Evolutionary conservation across 768 basidiomycete species (phyloP), one percentile per base, ranked within the genome.

Genomic region (Rhodotorula kratochvilovae): DNA sequence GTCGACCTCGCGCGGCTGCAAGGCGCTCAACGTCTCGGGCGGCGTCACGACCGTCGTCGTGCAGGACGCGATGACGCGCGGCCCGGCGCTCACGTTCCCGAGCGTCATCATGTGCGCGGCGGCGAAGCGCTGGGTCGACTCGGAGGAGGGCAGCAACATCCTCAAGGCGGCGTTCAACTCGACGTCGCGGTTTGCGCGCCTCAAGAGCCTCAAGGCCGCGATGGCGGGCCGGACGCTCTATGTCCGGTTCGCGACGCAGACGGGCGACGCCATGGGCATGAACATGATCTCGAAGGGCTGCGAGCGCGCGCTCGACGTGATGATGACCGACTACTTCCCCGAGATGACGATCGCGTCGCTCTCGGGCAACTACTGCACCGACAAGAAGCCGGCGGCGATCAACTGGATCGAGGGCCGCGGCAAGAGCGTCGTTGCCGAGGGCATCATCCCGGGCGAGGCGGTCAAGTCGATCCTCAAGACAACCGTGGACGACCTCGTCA

Each of bases 211-310:
- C 76, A 95, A 95, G 85, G 88, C 88, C 58, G 90, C 89, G 10
- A 83, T 98, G 80, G 96, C 96, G 12, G 96, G 96, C 11, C 86
- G 96, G 53, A 95, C 92, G 50, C 82, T 99, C 50, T 99, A 88
- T 79, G 88, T 97, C 33, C 87, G 96, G 58, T 97, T 99, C 78
- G 90, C 90, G 68, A 96, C 93, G 23, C 88, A 87, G 65, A 98
- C 96, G 0, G 96, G 94, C 42, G 95, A 98, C 78, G 95, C 96
- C 53, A 99, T 98, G 95, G 96, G 96, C 27, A 99, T 99, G 96
- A 99, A 99, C 84, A 99, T 98, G 96, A 96, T 98, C 79, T 91
- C 90, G 16, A 99, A 99, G 82, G 96, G 94, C 5, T 93, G 92
- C 17, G 96, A 98, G 83, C 90, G 90, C 81, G 93, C 93, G 31